Base-by-base conservation (phyloP, 805 yeast species). In the Naumovozyma dairenensis region DNA sequence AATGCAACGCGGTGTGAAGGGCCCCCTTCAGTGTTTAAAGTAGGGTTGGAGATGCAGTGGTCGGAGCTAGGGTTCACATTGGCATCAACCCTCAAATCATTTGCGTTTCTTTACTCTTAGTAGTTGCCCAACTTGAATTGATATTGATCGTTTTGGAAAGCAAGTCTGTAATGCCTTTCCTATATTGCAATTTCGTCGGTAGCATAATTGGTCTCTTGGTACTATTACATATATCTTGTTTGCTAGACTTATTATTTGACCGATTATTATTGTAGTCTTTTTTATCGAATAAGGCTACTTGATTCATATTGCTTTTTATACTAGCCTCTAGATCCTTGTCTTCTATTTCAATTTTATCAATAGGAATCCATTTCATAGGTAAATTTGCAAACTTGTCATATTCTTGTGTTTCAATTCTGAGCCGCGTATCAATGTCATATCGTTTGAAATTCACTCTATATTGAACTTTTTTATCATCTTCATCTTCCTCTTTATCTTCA, bases 281-380 rank as follows among this genome's bases (percentile, higher is more conserved):
- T 6, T 27, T 12, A 4, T 34, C 16, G 14, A 10, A 24, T 24
- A 37, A 20, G 4, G 28, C 33, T 15, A 47, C 29, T 25, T 44
- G 45, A 2, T 42, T 31, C 50, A 51, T 42, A 10, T 32, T 38
- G 2, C 37, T 25, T 26, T 12, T 37, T 14, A 25, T 33, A 3
- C 24, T 16, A 3, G 25, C 28, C 5, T 24, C 35, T 5, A 39
- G 16, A 19, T 37, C 28, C 9, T 28, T 29, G 16, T 37, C 20
- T 10, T 28, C 25, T 13, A 34, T n/a, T 12, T 21, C n/a, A 3
- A 44, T 19, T 3, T 38, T 35, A 6, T 48, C 43, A 40, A 49
- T 45, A 2, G 35, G 29, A 4, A 58, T 28, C 63, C 63, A 58
- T 14, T 42, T 29, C 39, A 57, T 37, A 4, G 59, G 58, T 24